A percentile compares a stretch with the other conserved stretches of the same genome.
Conservation (phyloP, 192 early-diverging fungal genomes). For the Pilaira anomala region DNA sequence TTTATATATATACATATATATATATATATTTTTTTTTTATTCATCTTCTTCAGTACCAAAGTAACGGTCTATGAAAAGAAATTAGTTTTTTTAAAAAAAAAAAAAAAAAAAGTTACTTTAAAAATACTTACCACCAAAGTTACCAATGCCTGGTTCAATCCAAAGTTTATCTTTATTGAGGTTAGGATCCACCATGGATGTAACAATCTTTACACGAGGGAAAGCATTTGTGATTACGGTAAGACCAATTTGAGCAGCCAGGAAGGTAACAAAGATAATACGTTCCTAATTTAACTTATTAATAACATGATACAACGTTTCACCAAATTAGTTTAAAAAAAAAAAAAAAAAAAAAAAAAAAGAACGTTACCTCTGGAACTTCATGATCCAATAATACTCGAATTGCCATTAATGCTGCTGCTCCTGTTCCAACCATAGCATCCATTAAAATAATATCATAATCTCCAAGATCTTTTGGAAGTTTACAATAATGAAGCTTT, state of each 20-base stretch:
- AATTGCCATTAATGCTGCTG: constrained; percentile 94
- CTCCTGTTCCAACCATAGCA: constrained; percentile 88
- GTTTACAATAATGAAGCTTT: constrained; percentile 79
- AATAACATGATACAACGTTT: background rate
- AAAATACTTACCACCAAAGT: constrained; percentile 69
- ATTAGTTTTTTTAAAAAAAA: background rate
- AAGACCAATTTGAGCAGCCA: constrained; percentile 76
- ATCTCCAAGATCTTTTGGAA: constrained; percentile 62
- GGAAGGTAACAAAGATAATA: constrained; percentile 82
- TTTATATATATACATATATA: background rate
- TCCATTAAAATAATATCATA: constrained; percentile 78
- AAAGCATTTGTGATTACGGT: constrained; percentile 81
- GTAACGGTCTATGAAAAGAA: constrained; percentile 44
- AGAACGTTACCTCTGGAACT: constrained; percentile 60
- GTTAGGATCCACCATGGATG: constrained; percentile 74
- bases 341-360: constrained; percentile 16
- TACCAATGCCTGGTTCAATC: constrained; percentile 82
- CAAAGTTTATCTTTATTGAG: constrained; percentile 61
- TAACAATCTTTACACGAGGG: constrained; percentile 75
- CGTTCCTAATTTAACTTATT: constrained; percentile 38
- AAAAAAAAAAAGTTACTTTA: background rate
- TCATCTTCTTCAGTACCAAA: constrained; percentile 52
- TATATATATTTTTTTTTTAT: background rate
- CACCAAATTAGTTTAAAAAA: no score
- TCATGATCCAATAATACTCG: constrained; percentile 89